These are phyloP conservation scores for Trametes punicea DNA, from an alignment of 768 basidiomycete genomes.

Conservation along the genomic window DNA sequence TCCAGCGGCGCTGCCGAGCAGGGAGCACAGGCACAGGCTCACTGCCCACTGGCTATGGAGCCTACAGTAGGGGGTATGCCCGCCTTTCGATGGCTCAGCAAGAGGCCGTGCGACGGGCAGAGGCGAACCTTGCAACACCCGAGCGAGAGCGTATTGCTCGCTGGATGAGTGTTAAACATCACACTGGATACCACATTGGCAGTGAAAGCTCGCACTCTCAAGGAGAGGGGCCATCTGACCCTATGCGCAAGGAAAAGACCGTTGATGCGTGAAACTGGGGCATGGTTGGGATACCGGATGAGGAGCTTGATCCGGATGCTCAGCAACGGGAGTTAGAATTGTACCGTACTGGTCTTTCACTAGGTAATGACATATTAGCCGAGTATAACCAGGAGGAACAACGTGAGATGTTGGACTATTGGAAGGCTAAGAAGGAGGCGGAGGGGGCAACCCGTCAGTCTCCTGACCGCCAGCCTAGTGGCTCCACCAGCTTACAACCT, in stretches of 20 bases:
- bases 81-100: background rate
- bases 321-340: conserved; percentile 9
- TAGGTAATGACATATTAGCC: background rate
- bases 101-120: background rate
- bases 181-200: too few relatives aligned
- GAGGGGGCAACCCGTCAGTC: too few relatives aligned
- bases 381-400: background rate
- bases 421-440: background rate
- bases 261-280: conserved; percentile 24
- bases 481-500: too few relatives aligned
- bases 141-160: background rate
- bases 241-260: conserved; percentile 15
- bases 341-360: background rate
- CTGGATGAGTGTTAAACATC: background rate
- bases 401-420: background rate
- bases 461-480: too few relatives aligned
- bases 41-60: background rate
- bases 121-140: background rate
- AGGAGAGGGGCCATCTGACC: conserved; percentile 17
- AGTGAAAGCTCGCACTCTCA: conserved; percentile 3
- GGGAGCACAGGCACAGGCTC: background rate
- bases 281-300: conserved; percentile 5
- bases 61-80: background rate
- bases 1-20: background rate
- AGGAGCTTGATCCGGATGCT: conserved; percentile 17